Evolutionary conservation across 1,284 basidiomycete species (phyloP), one percentile per base, ranked within the genome.

Genomic region (Irpex rosettiformis): DNA sequence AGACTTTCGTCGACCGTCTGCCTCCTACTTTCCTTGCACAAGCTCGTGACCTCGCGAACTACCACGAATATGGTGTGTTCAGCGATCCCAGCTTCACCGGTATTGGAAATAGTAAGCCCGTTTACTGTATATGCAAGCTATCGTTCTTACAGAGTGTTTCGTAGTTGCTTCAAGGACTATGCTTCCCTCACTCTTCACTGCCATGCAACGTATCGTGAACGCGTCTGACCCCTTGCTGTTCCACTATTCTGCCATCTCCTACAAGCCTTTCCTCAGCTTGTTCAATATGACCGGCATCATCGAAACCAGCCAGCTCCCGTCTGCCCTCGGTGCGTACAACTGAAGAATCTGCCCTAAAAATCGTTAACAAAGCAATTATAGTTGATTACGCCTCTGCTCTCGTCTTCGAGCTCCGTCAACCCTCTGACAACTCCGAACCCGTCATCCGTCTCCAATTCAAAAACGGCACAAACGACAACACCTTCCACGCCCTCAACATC

Each of bases 361-460:
- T n/a, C n/a, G n/a, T n/a, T n/a, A n/a, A n/a, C n/a, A n/a, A n/a
- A n/a, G 8, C 63, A 55, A 24, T 16, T 40, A 18, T 67, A 67
- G 76, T 79, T 63, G 74, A 81, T 65, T 82, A 82, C 62, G 80
- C 81, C 1, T 75, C 76, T 0, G 71, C 68, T 1, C 66, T 75
- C 37, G 68, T 75, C 0, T 72, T 80, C 56, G 79, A 82, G 63
- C 60, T 82, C 22, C 70, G 67, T 59, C 63, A 66, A 65, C 37
- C 67, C 56, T 56, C 69, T 54, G 57, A 65, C 7, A 43, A 66
- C 24, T 37, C 56, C 28, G 67, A 64, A 54, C 58, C 68, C 77
- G 75, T 85, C 67, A 73, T 78, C 53, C 80, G 79, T 4, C 81
- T 89, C 69, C 76, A 77, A 62, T 86, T 91, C 76, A 77, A 91